Evolutionary conservation across 768 basidiomycete genomes (phyloP).

Genomic region (Fomitopsis serialis): DNA sequence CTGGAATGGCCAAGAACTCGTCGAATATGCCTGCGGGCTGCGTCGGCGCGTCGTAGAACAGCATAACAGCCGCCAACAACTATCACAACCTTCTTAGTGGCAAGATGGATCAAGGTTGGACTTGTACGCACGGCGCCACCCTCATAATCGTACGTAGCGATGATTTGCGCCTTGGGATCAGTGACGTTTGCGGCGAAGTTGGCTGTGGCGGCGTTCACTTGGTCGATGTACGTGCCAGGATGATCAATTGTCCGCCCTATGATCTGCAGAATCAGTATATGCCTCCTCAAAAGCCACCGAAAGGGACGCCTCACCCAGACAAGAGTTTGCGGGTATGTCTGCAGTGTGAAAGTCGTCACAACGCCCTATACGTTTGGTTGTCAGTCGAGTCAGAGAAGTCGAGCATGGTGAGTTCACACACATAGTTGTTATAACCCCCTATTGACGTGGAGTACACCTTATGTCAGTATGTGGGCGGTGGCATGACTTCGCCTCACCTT

Average conservation of each 20-base stretch:
- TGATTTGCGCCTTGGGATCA: slow-evolving; percentile 47
- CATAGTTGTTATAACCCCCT: slow-evolving; percentile 64
- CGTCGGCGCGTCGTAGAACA: slow-evolving; percentile 58
- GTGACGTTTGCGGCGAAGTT: slow-evolving; percentile 36
- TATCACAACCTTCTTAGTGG: background rate
- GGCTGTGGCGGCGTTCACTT: slow-evolving; percentile 30
- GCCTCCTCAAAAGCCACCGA: too few relatives aligned
- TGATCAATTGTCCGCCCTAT: slow-evolving; percentile 45
- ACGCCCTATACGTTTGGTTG: slow-evolving; percentile 37
- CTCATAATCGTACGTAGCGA: slow-evolving; percentile 40
- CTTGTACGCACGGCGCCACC: slow-evolving; percentile 21
- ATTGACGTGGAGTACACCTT: too few relatives aligned
- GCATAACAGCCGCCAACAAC: slow-evolving; percentile 11
- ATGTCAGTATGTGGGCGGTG: too few relatives aligned
- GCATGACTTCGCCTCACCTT: too few relatives aligned
- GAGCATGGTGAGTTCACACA: slow-evolving; percentile 10
- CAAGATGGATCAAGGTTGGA: background rate
- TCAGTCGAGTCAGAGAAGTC: background rate
- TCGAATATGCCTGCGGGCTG: slow-evolving; percentile 48
- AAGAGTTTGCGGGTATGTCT: slow-evolving; percentile 46
- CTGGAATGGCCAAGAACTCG: slow-evolving; percentile 41
- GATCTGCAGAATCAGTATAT: too few relatives aligned
- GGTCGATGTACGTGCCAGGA: slow-evolving; percentile 14
- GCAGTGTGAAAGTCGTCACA: slow-evolving; percentile 53
- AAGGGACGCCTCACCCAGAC: slow-evolving; percentile 63